Conservation (phyloP, 768 basidiomycete genomes). For the Austroboletus eburneus region DNA sequence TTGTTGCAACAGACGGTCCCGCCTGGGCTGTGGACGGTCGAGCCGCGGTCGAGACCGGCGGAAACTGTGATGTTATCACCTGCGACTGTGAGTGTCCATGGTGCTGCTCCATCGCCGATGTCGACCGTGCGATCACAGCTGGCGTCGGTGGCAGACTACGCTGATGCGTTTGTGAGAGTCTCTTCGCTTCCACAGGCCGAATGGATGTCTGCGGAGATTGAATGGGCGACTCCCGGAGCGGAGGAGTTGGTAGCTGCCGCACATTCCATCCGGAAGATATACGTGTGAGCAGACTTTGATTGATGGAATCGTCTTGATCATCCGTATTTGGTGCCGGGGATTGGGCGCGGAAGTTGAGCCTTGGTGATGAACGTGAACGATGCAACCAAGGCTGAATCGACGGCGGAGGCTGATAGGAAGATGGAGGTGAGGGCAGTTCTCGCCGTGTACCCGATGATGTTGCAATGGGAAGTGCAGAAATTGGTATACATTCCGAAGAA, state of each 20-base stretch:
- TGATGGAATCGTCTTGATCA: conserved; percentile 14
- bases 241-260: conserved; percentile 33
- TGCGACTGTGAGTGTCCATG: conserved; percentile 24
- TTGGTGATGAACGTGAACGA: conserved; percentile 38
- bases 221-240: conserved; percentile 16
- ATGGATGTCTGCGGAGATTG: conserved; percentile 14
- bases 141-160: conserved; percentile 44
- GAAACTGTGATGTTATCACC: conserved; percentile 1
- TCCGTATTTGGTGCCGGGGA: conserved; percentile 12
- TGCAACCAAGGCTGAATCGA: conserved; percentile 27
- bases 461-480: conserved; percentile 20
- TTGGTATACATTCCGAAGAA: conserved; percentile 27
- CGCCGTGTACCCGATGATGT: conserved; percentile 18
- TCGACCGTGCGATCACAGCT: conserved; percentile 12
- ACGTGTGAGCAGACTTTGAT: conserved; percentile 14
- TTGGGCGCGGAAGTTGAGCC: conserved; percentile 19
- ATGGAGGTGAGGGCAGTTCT: conserved; percentile 29
- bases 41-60: background rate
- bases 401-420: conserved; percentile 28
- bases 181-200: conserved; percentile 15
- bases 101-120: conserved; percentile 11
- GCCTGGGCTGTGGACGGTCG: conserved; percentile 16
- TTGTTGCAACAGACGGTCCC: conserved; percentile 10
- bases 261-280: conserved; percentile 19
- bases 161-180: conserved; percentile 25